Base-by-base conservation (phyloP, 2,329 filamentous ascomycete genomes). In the Myriosclerotinia duriaeana region DNA sequence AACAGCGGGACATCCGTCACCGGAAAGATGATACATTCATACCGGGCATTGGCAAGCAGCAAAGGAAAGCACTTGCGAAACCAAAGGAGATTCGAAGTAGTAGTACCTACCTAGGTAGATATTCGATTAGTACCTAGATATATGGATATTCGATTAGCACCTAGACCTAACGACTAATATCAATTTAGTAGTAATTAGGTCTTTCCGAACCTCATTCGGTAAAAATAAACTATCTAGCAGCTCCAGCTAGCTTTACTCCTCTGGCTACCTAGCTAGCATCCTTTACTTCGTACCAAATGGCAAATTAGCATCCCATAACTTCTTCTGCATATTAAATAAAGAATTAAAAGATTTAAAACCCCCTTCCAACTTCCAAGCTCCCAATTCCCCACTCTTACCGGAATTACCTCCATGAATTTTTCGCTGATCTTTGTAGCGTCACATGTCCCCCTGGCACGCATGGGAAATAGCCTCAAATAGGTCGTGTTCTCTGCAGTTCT, bases 401-500 rank as follows among this genome's bases (percentile, higher is more conserved):
- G 42, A 48, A 48, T 6, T 48, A 20, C 20, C 44, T 60, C 58
- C 12, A 60, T 50, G 44, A 38, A 50, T 17, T 22, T 22, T 50
- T 26, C 11, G 56, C n/a, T 59, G 44, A 48, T 60, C 44, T 26
- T 46, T 60, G n/a, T 22, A 22, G 20, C 30, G 58, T 60, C 58
- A 60, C 58, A 50, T 60, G 58, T 60, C 30, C n/a, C 44, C 44
- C 58, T 60, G 30, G 30, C 30, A 34, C 30, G 30, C 4, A 5
- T 34, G 44, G 58, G n/a, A 40, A 50, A 48, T n/a, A n/a, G n/a
- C n/a, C n/a, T n/a, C n/a, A n/a, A n/a, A n/a, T 50, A 14, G 58
- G 38, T 60, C 58, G 58, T 55, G n/a, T 55, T 40, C 53, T 55
- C 3, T 36, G 58, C 46, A 52, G 44, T 17, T 48, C 30, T 38